Percentiles rank a stretch among this genome's conserved stretches.
These are phyloP conservation scores for Lichtheimia ornata DNA, from an alignment of 371 early-diverging fungal genomes.

Conservation along the genomic window DNA sequence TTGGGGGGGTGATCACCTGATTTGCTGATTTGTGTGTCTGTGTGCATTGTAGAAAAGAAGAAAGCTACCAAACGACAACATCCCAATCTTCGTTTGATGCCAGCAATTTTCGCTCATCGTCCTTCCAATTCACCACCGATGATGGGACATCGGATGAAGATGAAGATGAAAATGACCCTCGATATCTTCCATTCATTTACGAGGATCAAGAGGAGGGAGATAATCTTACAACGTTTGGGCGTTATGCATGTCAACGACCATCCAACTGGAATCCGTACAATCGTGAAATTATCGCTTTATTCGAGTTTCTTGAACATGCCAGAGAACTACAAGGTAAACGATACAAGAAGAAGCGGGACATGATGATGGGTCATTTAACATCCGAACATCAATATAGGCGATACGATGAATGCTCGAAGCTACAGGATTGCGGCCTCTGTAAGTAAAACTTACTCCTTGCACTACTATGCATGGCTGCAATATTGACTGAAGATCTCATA, in stretches of 20 bases:
- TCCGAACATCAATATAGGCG: constrained; percentile 4
- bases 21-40: too few species aligned
- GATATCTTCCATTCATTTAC: not conserved
- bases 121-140: constrained; percentile 3
- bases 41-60: constrained; percentile 7
- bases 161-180: constrained; percentile 1
- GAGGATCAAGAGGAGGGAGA: constrained; percentile 4
- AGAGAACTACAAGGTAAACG: constrained; percentile 18
- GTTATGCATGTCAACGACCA: constrained; percentile 19
- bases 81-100: not conserved
- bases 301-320: constrained; percentile 19
- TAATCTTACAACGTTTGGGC: not conserved
- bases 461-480: too few species aligned
- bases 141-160: not conserved
- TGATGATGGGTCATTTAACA: not conserved
- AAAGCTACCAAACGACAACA: constrained; percentile 15
- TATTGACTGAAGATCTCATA: too few species aligned
- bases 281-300: constrained; percentile 15
- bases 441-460: not conserved
- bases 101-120: not conserved
- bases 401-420: constrained; percentile 16
- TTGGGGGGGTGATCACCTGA: too few species aligned
- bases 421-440: constrained; percentile 21
- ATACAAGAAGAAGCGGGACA: not conserved
- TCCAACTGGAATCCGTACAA: constrained; percentile 13